Evolutionary conservation across 2,329 filamentous ascomycete genomes (phyloP).

Genomic region (Oidium heveae): DNA sequence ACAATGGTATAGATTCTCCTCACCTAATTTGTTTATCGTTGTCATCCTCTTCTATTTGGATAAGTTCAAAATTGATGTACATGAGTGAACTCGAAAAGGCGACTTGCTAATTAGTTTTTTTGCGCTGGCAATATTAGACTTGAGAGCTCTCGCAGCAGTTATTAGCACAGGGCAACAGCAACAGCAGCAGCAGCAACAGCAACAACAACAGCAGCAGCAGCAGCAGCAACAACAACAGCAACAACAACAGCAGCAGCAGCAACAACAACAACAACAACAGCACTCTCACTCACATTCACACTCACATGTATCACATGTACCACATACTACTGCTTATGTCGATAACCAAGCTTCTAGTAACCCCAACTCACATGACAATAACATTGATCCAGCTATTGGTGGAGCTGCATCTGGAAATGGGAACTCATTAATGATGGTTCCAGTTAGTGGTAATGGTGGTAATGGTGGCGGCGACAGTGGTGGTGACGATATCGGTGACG

Average conservation of each 20-base stretch:
- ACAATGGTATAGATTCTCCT: constrained; percentile 9
- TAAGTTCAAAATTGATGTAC: too few species aligned
- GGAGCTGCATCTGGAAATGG: constrained; percentile 3
- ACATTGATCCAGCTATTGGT: constrained; percentile 15
- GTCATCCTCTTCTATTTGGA: neutral
- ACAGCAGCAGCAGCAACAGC: too few species aligned
- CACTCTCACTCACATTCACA: constrained; percentile 2
- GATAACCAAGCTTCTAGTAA: constrained; percentile 11
- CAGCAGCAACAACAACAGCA: too few species aligned
- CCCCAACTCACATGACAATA: constrained; percentile 13
- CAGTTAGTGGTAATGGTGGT: too few species aligned
- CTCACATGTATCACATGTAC: constrained; percentile 6
- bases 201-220: too few species aligned
- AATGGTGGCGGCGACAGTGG: constrained; percentile 11
- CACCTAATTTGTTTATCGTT: constrained; percentile 3
- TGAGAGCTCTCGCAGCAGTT: constrained; percentile 14
- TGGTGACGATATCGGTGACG: constrained; percentile 18
- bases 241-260: too few species aligned
- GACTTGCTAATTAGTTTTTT: too few species aligned
- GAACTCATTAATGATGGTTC: constrained; percentile 11
- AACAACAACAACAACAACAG: too few species aligned
- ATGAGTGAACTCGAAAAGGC: too few species aligned
- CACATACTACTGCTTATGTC: constrained; percentile 13
- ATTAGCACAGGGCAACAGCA: constrained; percentile 6
- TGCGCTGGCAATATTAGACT: constrained; percentile 7